Evolutionary conservation across 495 filamentous ascomycete species (phyloP).

Genomic region (Venustampulla echinocandica): DNA sequence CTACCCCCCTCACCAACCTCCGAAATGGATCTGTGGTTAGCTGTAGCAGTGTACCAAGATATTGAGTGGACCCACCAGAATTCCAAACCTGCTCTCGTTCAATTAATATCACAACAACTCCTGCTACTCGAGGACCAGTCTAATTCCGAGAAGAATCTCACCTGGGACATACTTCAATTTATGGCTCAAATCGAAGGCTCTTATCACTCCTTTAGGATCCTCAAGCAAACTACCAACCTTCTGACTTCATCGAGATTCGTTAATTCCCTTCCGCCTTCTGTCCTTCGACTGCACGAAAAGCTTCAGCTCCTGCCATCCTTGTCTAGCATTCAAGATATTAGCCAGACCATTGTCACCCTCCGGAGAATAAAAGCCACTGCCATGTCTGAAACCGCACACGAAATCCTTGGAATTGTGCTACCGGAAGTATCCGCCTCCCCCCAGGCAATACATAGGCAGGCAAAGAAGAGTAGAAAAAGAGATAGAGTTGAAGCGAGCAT

Average conservation of each 20-base stretch:
- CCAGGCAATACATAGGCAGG: not conserved
- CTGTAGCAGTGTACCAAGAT: conserved; percentile 36
- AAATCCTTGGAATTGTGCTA: not conserved
- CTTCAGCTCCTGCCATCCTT: conserved; percentile 14
- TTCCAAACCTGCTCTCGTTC: conserved; percentile 24
- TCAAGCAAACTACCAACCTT: conserved; percentile 44
- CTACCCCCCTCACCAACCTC: conserved; percentile 5
- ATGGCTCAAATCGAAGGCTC: conserved; percentile 53
- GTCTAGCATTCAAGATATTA: conserved; percentile 4
- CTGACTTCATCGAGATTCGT: not conserved
- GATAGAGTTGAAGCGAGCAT: not conserved
- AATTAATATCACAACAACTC: conserved; percentile 11
- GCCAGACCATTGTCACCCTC: not conserved
- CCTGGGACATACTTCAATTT: conserved; percentile 58
- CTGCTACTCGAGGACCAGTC: conserved; percentile 11
- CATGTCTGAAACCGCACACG: not conserved
- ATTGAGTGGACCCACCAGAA: conserved; percentile 28
- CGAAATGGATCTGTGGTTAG: conserved; percentile 23
- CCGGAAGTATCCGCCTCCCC: not conserved
- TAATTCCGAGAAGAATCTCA: conserved; percentile 18
- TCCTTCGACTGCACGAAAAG: not conserved
- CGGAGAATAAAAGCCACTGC: not conserved
- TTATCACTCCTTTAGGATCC: conserved; percentile 58
- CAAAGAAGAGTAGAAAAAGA: conserved; percentile 3
- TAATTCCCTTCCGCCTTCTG: not conserved